A percentile compares a stretch with the other conserved stretches of the same genome.
Evolutionary conservation across 345 rosid species (phyloP).

Genomic region (Eutrema heterophyllum): DNA sequence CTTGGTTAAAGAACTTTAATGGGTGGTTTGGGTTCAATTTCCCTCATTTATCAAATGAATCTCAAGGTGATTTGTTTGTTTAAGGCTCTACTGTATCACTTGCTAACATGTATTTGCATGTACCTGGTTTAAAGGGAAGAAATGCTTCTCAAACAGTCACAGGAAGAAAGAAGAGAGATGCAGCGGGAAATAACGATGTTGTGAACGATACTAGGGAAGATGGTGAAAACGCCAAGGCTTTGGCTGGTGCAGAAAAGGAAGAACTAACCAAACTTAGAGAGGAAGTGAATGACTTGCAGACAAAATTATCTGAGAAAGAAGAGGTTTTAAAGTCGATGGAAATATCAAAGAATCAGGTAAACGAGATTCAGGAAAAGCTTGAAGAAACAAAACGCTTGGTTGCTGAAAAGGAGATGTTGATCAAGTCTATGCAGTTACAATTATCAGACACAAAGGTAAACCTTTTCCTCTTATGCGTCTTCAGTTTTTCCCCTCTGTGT

Average conservation of each 20-base stretch:
- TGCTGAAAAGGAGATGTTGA: conserved; percentile 60
- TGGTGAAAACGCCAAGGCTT: conserved; percentile 43
- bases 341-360: conserved; percentile 45
- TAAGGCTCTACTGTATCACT: neutral
- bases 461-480: neutral
- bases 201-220: conserved; percentile 41
- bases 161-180: conserved; percentile 60
- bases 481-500: neutral
- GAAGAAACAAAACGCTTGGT: conserved; percentile 54
- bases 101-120: conserved; percentile 25
- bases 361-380: conserved; percentile 43
- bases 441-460: conserved; percentile 87
- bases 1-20: conserved; percentile 6
- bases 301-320: conserved; percentile 70
- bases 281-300: conserved; percentile 70
- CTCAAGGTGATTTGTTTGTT: neutral
- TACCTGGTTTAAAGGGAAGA: conserved; percentile 57
- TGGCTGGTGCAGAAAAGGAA: conserved; percentile 49
- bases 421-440: conserved; percentile 66
- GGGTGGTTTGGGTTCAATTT: neutral
- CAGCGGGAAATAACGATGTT: conserved; percentile 43
- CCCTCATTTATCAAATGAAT: neutral
- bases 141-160: conserved; percentile 53
- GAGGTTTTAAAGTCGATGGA: conserved; percentile 74
- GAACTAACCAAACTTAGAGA: conserved; percentile 60